Conservation (phyloP, 2,329 filamentous ascomycete genomes). For the Rhexocercosporidium sp. region DNA sequence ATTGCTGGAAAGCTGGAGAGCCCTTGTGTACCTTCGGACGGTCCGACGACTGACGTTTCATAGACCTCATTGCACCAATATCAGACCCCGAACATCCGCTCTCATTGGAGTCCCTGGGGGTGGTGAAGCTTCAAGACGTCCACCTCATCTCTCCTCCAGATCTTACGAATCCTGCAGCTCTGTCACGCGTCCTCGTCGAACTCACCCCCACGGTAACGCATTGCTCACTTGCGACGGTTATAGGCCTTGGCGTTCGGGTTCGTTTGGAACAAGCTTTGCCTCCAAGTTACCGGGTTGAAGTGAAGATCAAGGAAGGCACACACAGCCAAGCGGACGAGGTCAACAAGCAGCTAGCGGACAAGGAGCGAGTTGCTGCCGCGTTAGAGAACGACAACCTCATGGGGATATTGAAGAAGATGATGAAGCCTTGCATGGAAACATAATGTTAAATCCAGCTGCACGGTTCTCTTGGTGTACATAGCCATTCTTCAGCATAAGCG, state of each 20-base stretch:
- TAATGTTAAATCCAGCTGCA: constrained; percentile 3
- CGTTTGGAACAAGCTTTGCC: constrained; percentile 89
- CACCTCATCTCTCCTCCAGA: constrained; percentile 71
- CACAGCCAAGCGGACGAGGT: constrained; percentile 94
- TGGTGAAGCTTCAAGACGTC: constrained; percentile 96
- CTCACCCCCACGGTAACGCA: constrained; percentile 97
- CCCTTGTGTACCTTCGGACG: constrained; percentile 11
- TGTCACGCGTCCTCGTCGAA: constrained; percentile 79
- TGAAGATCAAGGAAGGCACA: constrained; percentile 94
- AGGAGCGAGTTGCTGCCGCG: constrained; percentile 93
- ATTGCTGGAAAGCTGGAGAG: constrained; percentile 16
- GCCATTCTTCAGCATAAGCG: constrained; percentile 44
- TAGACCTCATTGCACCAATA: constrained; percentile 92
- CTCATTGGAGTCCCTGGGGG: constrained; percentile 88
- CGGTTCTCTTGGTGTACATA: constrained; percentile 3
- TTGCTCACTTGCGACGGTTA: constrained; percentile 94
- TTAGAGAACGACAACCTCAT: constrained; percentile 92
- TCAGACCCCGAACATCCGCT: constrained; percentile 96
- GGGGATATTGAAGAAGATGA: constrained; percentile 90
- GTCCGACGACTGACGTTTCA: constrained; percentile 44
- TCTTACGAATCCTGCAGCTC: constrained; percentile 57
- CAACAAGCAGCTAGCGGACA: constrained; percentile 95
- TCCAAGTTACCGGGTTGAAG: constrained; percentile 89
- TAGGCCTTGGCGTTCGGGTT: constrained; percentile 90
- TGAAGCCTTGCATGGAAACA: constrained; percentile 72